Percentiles rank a stretch among this genome's conserved stretches.
Evolutionary conservation across 1,284 basidiomycete genomes (phyloP).

Genomic region (Moesziomyces aphidis): DNA sequence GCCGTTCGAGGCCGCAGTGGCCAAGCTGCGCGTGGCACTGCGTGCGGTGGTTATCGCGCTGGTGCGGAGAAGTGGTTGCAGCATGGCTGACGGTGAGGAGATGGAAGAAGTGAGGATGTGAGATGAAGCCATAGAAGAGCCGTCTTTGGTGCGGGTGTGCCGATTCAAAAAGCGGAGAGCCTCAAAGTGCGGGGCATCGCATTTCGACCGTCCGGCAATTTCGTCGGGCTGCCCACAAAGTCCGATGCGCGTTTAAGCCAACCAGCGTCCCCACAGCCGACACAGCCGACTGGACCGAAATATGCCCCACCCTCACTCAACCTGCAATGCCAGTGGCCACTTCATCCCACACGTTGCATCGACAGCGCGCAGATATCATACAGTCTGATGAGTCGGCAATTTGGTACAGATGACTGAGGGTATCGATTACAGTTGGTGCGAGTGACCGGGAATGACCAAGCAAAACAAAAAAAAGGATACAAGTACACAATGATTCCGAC

Average conservation of each 20-base stretch:
- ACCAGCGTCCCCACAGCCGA: constrained; percentile 1
- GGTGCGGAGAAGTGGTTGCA: constrained; percentile 10
- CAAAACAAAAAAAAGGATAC: background rate
- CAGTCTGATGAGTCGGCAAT: background rate
- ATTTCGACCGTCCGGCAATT: no score
- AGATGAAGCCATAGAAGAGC: constrained; percentile 2
- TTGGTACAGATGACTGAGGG: background rate
- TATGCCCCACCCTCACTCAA: background rate
- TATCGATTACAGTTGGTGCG: constrained; percentile 20
- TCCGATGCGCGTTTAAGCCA: no score
- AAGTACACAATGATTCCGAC: constrained; percentile 4
- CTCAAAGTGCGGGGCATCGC: no score
- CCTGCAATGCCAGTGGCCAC: background rate
- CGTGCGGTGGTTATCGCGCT: background rate
- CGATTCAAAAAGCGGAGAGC: background rate
- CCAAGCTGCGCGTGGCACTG: constrained; percentile 10
- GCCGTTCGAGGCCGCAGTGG: constrained; percentile 11
- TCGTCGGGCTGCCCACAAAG: no score
- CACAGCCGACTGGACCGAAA: constrained; percentile 34
- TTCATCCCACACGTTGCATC: no score
- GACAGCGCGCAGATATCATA: background rate
- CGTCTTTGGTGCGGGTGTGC: background rate
- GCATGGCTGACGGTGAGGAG: constrained; percentile 8
- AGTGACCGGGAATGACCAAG: constrained; percentile 1
- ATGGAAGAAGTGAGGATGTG: background rate